Percentiles rank a stretch among this genome's conserved stretches.
phyloP scores from a whole-genome alignment of 2,329 filamentous ascomycete genomes.

The Pyricularia pennisetigena region DNA sequence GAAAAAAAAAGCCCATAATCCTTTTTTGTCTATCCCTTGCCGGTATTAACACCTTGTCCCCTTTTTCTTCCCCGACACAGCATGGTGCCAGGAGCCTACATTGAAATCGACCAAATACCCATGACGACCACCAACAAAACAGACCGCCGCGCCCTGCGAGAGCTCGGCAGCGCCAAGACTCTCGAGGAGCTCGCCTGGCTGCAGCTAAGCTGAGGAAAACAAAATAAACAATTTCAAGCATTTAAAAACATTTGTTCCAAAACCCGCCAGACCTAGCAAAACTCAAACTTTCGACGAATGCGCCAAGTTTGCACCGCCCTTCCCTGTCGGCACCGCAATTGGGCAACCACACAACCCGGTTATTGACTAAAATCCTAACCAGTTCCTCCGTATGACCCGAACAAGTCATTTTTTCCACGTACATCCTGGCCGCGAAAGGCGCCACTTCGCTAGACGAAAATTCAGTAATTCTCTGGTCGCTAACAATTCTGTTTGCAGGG shows the following conservation, averaged over 20 bases:
- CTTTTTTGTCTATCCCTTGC: not conserved
- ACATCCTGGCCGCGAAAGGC: conserved; percentile 74
- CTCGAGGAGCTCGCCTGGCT: not conserved
- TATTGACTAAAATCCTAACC: conserved; percentile 75
- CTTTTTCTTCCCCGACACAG: not conserved
- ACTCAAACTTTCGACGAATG: conserved; percentile 63
- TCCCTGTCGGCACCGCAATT: conserved; percentile 60
- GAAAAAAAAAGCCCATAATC: too few relatives aligned
- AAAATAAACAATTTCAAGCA: too few relatives aligned
- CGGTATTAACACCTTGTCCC: not conserved
- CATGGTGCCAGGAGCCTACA: conserved; percentile 15
- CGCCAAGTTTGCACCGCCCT: conserved; percentile 59
- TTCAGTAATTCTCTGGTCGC: conserved; percentile 46
- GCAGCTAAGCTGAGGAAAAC: conserved; percentile 5
- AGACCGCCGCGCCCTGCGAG: conserved; percentile 11
- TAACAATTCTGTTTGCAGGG: conserved; percentile 37
- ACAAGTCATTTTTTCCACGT: conserved; percentile 82
- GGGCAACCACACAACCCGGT: conserved; percentile 63
- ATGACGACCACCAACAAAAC: conserved; percentile 14
- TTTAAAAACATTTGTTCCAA: conserved; percentile 56
- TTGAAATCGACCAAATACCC: conserved; percentile 16
- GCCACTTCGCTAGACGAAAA: conserved; percentile 72
- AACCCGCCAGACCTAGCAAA: conserved; percentile 65
- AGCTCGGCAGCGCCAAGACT: not conserved
- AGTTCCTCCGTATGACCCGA: conserved; percentile 46